These are phyloP conservation scores for Phoma sp. DNA, from an alignment of 2,329 filamentous ascomycete genomes.

Conservation along the genomic window DNA sequence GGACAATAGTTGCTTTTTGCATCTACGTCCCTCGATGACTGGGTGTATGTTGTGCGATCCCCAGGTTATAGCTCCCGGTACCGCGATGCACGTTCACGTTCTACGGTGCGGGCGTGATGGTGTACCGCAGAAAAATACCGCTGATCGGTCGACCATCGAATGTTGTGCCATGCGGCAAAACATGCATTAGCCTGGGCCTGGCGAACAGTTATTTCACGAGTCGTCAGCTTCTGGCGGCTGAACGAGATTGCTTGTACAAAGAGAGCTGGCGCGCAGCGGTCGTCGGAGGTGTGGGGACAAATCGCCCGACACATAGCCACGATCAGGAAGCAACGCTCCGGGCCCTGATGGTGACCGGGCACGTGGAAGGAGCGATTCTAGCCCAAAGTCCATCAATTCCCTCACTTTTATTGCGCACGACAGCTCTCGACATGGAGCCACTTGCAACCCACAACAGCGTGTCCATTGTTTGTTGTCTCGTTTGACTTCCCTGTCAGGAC, in stretches of 20 bases:
- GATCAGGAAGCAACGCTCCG: conserved; percentile 13
- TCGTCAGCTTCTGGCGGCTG: conserved; percentile 14
- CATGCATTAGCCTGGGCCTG: conserved; percentile 22
- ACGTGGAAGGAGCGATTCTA: conserved; percentile 1
- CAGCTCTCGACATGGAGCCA: conserved; percentile 9
- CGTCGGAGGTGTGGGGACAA: conserved; percentile 6
- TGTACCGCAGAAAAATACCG: conserved; percentile 23
- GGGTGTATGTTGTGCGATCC: conserved; percentile 23
- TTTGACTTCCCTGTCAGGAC: conserved; percentile 23
- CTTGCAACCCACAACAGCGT: conserved; percentile 12
- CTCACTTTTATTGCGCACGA: conserved; percentile 1
- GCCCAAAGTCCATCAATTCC: conserved; percentile 6
- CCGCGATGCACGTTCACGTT: conserved; percentile 31
- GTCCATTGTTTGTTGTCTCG: conserved; percentile 16
- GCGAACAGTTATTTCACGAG: conserved; percentile 12
- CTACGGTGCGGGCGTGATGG: conserved; percentile 18
- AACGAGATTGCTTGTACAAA: background rate
- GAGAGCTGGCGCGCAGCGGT: background rate
- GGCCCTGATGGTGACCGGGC: conserved; percentile 1
- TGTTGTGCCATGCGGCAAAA: conserved; percentile 7
- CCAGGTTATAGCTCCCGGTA: conserved; percentile 24
- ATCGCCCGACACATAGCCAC: conserved; percentile 5
- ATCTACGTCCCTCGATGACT: conserved; percentile 13
- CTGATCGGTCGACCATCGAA: conserved; percentile 14
- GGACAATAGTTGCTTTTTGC: background rate